Base-by-base conservation (phyloP, 2,329 filamentous ascomycete species). In the Fusarium virguliforme region DNA sequence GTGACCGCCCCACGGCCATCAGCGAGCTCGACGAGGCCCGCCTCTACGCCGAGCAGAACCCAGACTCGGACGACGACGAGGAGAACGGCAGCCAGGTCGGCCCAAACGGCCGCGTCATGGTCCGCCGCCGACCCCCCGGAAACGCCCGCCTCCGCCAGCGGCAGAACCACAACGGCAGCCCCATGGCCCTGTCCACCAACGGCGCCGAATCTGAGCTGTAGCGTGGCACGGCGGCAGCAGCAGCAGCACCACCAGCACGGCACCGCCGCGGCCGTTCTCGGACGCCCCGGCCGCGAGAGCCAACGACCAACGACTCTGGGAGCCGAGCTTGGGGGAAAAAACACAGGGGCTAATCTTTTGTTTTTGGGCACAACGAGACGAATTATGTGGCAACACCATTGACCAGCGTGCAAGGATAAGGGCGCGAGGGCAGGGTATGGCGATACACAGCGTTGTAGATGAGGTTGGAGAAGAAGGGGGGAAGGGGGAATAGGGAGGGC, bases 1-100 rank as follows among this genome's bases (percentile, higher is more conserved):
- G 96, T 73, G 91, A 92, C 81, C 92, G 94, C 78, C 96, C 96
- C 0, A 85, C 86, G 13, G 90, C 97, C 77, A 86, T 97, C 61
- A 90, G 87, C 46, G 93, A 97, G 75, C 85, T 98, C 55, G 94
- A 99, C 78, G 96, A 99, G 82, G 86, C 88, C n/a, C 83, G 85
- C 10, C 80, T 82, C 8, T 89, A 85, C 72, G 85, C 83, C 26
- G 84, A 85, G 64, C 83, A 87, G 53, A 84, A 88, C 68, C 83
- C 82, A 3, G 87, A 89, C 50, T 85, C 83, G 26, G 88, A 91
- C n/a, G 86, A 88, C 18, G 88, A 89, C 15, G 88, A 89, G 15
- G 84, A 85, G 8, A 82, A 78, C 60, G 84, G 83, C 79, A 84
- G 82, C 62, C 76, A 81, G 43, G 77, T 82, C 32, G 77, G 82